These are phyloP conservation scores for Arabidopsis lyrata DNA, from an alignment of 441 rosid genomes.

Conservation along the genomic window DNA sequence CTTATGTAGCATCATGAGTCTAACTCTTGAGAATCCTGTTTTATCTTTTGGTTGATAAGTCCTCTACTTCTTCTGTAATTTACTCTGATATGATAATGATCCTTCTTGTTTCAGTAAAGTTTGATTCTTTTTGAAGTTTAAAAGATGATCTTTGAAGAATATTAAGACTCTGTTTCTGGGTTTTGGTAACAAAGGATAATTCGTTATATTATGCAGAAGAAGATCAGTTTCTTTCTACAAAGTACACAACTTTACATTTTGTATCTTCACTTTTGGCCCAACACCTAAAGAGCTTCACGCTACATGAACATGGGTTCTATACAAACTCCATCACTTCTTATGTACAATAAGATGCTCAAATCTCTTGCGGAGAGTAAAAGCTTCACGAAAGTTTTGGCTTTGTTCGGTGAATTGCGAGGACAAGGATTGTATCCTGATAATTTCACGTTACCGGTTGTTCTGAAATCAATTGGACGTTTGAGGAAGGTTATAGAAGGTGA, in stretches of 20 bases:
- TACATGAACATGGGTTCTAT: constrained; percentile 29
- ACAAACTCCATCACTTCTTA: constrained; percentile 46
- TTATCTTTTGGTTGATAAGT: constrained; percentile 12
- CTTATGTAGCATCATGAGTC: constrained; percentile 8
- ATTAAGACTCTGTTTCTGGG: not conserved
- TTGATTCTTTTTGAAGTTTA: not conserved
- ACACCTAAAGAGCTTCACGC: not conserved
- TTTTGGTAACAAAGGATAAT: too few species aligned
- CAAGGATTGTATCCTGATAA: constrained; percentile 64
- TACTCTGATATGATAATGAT: constrained; percentile 26
- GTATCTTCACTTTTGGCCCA: not conserved
- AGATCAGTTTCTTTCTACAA: not conserved
- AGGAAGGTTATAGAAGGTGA: constrained; percentile 48
- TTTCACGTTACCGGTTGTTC: constrained; percentile 71
- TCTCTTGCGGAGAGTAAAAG: constrained; percentile 53
- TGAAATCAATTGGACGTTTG: constrained; percentile 59
- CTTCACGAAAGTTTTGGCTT: constrained; percentile 45
- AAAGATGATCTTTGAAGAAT: too few species aligned
- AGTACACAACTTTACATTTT: constrained; percentile 14
- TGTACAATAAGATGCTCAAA: constrained; percentile 61
- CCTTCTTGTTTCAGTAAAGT: not conserved
- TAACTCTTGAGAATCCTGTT: not conserved
- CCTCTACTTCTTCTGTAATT: constrained; percentile 25
- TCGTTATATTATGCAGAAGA: not conserved
- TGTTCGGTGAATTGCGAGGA: constrained; percentile 53